Evolutionary conservation across 345 rosid species (phyloP).

Genomic region (Arabidopsis thaliana): TAIR10.1 NC_003076.8:25594001-25594500

Average conservation of each 20-base stretch:
- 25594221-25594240: constrained; percentile 89
- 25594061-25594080: constrained; percentile 79
- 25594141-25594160: constrained; percentile 67
- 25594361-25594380: constrained; percentile 20
- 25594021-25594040: constrained; percentile 6
- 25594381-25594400: constrained; percentile 78
- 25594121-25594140: constrained; percentile 65
- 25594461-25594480: constrained; percentile 92
- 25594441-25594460: constrained; percentile 72
- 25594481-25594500: constrained; percentile 77
- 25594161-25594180: constrained; percentile 20
- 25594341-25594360: constrained; percentile 24
- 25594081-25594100: constrained; percentile 82
- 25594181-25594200: constrained; percentile 9
- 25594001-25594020: constrained; percentile 28
- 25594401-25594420: constrained; percentile 96
- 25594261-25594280: constrained; percentile 90
- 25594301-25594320: constrained; percentile 48
- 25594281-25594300: constrained; percentile 85
- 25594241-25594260: constrained; percentile 98
- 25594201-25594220: constrained; percentile 31
- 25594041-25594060: constrained; percentile 6
- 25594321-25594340: constrained; percentile 29
- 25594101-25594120: constrained; percentile 92
- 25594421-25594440: constrained; percentile 71